Percentiles rank a stretch among this genome's conserved stretches.
These are phyloP conservation scores for Clarireedia homoeocarpa DNA, from an alignment of 2,329 filamentous ascomycete species.

Conservation along the genomic window DNA sequence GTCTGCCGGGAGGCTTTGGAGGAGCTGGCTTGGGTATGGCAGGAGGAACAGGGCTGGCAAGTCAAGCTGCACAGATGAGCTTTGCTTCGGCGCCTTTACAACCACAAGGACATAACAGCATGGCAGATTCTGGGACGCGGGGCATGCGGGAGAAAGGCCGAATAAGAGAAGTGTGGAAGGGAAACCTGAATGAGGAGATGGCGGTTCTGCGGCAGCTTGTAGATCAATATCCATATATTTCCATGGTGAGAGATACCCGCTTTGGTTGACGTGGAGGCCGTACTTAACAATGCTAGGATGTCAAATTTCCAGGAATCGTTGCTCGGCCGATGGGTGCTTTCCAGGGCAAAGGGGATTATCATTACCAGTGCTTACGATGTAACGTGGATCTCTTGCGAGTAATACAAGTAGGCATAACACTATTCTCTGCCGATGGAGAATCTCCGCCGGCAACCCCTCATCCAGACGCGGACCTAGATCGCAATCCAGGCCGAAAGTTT, in stretches of 20 bases:
- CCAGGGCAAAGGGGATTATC: slow-evolving; percentile 91
- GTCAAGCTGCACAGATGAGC: slow-evolving; percentile 80
- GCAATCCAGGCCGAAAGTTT: slow-evolving; percentile 36
- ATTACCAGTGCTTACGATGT: slow-evolving; percentile 94
- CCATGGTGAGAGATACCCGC: slow-evolving; percentile 64
- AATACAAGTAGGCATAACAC: slow-evolving; percentile 90
- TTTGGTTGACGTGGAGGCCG: slow-evolving; percentile 6
- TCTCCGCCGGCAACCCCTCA: slow-evolving; percentile 61
- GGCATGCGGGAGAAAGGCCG: slow-evolving; percentile 57
- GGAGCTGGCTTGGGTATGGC: slow-evolving; percentile 45
- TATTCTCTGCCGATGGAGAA: slow-evolving; percentile 88
- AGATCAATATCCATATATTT: slow-evolving; percentile 89
- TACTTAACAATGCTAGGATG: slow-evolving; percentile 56
- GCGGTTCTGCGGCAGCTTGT: slow-evolving; percentile 72
- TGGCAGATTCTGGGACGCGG: slow-evolving; percentile 44
- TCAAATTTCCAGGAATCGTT: slow-evolving; percentile 96
- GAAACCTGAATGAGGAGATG: slow-evolving; percentile 90
- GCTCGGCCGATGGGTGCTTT: slow-evolving; percentile 93
- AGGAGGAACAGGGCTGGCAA: slow-evolving; percentile 64
- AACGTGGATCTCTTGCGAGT: slow-evolving; percentile 98
- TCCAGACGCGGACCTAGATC: slow-evolving; percentile 33
- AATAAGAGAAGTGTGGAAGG: slow-evolving; percentile 94
- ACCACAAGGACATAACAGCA: slow-evolving; percentile 48
- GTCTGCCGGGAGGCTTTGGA: slow-evolving; percentile 48
- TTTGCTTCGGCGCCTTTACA: slow-evolving; percentile 67